These are phyloP conservation scores for Coemansia sp. DNA, from an alignment of 192 early-diverging fungal species.

Conservation along the genomic window DNA sequence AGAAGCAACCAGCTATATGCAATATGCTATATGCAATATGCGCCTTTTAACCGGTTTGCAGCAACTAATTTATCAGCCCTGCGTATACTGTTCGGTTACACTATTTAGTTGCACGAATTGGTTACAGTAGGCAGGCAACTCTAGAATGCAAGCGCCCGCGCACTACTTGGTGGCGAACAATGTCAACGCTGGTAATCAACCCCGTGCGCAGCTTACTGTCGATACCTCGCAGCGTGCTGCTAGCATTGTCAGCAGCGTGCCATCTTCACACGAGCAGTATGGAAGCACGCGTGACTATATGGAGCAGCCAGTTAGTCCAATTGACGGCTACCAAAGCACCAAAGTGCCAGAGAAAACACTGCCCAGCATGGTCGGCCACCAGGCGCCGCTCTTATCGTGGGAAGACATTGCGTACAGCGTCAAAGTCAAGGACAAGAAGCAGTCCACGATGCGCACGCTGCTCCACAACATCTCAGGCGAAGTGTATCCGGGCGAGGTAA, in stretches of 20 bases:
- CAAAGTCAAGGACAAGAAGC: slow-evolving; percentile 41
- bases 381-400: slow-evolving; percentile 43
- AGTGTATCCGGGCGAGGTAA: slow-evolving; percentile 79
- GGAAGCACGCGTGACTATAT: slow-evolving; percentile 51
- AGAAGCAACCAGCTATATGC: background rate
- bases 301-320: slow-evolving; percentile 45
- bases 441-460: slow-evolving; percentile 51
- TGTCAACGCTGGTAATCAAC: background rate
- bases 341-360: slow-evolving; percentile 11
- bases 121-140: background rate
- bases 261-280: slow-evolving; percentile 35
- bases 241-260: slow-evolving; percentile 16
- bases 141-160: background rate
- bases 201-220: slow-evolving; percentile 1
- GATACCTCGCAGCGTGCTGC: slow-evolving; percentile 9
- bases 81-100: background rate
- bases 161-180: background rate
- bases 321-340: slow-evolving; percentile 20
- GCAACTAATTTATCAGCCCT: background rate
- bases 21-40: background rate
- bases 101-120: background rate
- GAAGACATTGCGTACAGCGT: slow-evolving; percentile 45
- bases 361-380: slow-evolving; percentile 1
- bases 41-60: background rate
- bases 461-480: slow-evolving; percentile 70